phyloP scores from a whole-genome alignment of 2,329 filamentous ascomycete species.

The Phaeophleospora eucalypticola region DNA sequence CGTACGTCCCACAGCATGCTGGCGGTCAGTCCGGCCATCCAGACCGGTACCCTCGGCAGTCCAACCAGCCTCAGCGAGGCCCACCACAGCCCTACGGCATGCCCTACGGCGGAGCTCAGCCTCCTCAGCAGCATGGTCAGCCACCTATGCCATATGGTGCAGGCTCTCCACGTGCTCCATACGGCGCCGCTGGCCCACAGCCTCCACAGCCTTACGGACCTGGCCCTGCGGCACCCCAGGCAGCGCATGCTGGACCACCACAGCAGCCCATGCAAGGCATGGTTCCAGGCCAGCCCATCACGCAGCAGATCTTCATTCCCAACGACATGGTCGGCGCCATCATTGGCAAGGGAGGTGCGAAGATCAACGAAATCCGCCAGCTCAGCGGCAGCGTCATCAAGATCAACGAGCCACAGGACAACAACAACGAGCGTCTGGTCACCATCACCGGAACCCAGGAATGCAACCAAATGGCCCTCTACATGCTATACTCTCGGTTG shows the following conservation, averaged over 20 bases:
- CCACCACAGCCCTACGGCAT: conserved; percentile 52
- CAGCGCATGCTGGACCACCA: conserved; percentile 62
- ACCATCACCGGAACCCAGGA: conserved; percentile 97
- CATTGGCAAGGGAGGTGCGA: conserved; percentile 95
- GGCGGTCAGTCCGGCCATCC: conserved; percentile 89
- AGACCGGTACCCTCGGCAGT: conserved; percentile 74
- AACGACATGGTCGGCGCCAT: conserved; percentile 99
- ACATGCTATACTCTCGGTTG: conserved; percentile 97
- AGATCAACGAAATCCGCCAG: conserved; percentile 99
- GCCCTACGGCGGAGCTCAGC: conserved; percentile 47
- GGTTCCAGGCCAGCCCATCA: conserved; percentile 78
- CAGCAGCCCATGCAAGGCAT: conserved; percentile 67
- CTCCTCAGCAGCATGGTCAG: conserved; percentile 44
- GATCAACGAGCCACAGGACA: conserved; percentile 98
- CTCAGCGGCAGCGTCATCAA: conserved; percentile 98
- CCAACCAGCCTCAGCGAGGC: conserved; percentile 68
- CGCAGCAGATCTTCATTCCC: conserved; percentile 97
- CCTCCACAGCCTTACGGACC: conserved; percentile 60
- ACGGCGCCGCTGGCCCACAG: conserved; percentile 74
- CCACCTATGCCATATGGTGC: conserved; percentile 75
- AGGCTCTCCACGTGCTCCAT: conserved; percentile 66
- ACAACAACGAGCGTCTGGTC: conserved; percentile 95
- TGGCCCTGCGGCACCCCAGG: conserved; percentile 52
- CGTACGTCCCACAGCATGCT: conserved; percentile 88
- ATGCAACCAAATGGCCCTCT: conserved; percentile 99